These are phyloP conservation scores for Rosa rugosa DNA, from an alignment of 306 rosid genomes.

Conservation along the genomic window DNA sequence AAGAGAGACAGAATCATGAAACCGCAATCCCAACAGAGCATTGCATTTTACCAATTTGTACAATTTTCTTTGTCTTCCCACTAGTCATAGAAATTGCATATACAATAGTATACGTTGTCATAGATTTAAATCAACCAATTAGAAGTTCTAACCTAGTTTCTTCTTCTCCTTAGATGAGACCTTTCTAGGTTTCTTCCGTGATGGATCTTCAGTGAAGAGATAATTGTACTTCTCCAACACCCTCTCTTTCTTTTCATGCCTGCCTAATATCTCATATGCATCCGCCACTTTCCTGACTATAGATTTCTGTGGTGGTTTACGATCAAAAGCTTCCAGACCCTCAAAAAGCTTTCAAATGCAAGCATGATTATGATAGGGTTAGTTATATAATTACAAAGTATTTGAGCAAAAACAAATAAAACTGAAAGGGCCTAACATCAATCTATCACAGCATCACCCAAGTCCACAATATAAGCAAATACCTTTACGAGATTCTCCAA, in stretches of 20 bases:
- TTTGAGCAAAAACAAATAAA: background rate
- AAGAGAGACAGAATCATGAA: background rate
- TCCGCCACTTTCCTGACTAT: conserved; percentile 75
- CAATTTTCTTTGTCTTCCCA: background rate
- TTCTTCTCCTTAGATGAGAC: conserved; percentile 29
- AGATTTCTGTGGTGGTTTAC: conserved; percentile 77
- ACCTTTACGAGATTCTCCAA: conserved; percentile 66
- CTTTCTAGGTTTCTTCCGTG: conserved; percentile 36
- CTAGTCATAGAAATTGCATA: background rate
- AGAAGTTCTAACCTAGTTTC: conserved; percentile 16
- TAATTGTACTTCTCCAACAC: conserved; percentile 63
- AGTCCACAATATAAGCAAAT: conserved; percentile 16
- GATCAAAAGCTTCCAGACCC: conserved; percentile 85
- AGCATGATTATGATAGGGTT: conserved; percentile 28
- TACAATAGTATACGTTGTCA: background rate
- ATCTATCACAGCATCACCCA: background rate
- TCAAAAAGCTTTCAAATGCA: conserved; percentile 64
- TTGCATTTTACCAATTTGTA: background rate
- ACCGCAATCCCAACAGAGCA: background rate
- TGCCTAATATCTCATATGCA: conserved; percentile 74
- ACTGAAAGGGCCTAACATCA: background rate
- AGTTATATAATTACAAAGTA: conserved; percentile 14
- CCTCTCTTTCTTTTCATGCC: conserved; percentile 61
- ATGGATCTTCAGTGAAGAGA: conserved; percentile 37
- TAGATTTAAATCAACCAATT: background rate